These are phyloP conservation scores for Fusarium buharicum DNA, from an alignment of 2,329 filamentous ascomycete genomes.

Conservation along the genomic window DNA sequence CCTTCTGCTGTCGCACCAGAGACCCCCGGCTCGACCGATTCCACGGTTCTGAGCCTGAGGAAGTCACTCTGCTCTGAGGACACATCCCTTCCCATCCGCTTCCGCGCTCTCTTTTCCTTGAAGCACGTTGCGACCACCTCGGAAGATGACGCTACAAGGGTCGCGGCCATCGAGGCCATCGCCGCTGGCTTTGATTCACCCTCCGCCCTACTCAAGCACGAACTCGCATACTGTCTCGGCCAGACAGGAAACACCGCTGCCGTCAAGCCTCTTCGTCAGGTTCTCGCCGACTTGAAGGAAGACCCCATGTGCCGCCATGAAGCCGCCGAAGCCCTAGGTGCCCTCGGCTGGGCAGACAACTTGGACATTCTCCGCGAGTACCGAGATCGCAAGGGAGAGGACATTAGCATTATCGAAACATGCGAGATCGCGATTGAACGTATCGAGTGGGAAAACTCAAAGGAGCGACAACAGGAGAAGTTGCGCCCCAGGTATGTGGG, in stretches of 20 bases:
- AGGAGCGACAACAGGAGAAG: constrained; percentile 76
- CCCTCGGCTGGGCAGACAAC: constrained; percentile 79
- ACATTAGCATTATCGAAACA: constrained; percentile 87
- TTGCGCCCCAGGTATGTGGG: constrained; percentile 77
- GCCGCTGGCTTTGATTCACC: constrained; percentile 85
- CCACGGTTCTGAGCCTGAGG: constrained; percentile 72
- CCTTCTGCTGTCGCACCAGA: constrained; percentile 40
- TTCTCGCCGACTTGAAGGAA: constrained; percentile 81
- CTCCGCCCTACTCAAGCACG: constrained; percentile 93
- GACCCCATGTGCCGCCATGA: constrained; percentile 97
- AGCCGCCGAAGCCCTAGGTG: constrained; percentile 93
- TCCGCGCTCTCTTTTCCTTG: constrained; percentile 96
- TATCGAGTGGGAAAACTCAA: constrained; percentile 90
- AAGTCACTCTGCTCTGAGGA: constrained; percentile 82
- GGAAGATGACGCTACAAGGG: constrained; percentile 67
- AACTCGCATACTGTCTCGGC: constrained; percentile 95
- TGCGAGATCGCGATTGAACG: constrained; percentile 96
- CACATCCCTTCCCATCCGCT: constrained; percentile 85
- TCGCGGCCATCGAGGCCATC: constrained; percentile 77
- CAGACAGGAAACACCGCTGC: constrained; percentile 85
- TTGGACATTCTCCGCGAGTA: constrained; percentile 78
- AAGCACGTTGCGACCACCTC: constrained; percentile 86
- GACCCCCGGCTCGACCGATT: constrained; percentile 38
- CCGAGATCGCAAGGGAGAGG: constrained; percentile 79
- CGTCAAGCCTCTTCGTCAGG: constrained; percentile 75